Conservation (phyloP, 768 basidiomycete genomes). For the Psilocybe tampanensis region DNA sequence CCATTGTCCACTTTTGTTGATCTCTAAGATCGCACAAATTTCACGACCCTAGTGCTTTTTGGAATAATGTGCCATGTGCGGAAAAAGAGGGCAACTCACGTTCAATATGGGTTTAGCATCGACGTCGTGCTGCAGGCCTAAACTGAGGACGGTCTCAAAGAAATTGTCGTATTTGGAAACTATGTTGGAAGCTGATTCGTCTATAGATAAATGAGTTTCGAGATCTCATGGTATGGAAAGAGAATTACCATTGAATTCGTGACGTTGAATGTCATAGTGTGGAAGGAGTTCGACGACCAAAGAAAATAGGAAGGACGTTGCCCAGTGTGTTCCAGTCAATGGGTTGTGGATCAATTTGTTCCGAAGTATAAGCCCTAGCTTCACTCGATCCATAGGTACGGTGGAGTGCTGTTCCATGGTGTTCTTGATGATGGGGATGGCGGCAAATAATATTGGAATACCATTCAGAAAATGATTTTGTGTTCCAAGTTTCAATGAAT, state of each 20-base stretch:
- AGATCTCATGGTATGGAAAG: background rate
- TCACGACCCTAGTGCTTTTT: conserved; percentile 64
- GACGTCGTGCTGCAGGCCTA: conserved; percentile 59
- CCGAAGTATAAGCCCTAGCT: conserved; percentile 67
- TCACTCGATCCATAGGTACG: conserved; percentile 11
- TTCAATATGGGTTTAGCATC: conserved; percentile 78
- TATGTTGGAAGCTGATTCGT: conserved; percentile 43
- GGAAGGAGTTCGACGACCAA: conserved; percentile 70
- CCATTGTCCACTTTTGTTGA: conserved; percentile 68
- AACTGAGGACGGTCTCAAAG: conserved; percentile 56
- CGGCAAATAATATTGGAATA: conserved; percentile 65
- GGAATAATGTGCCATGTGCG: background rate
- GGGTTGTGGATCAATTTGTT: conserved; percentile 67
- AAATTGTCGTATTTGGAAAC: conserved; percentile 71
- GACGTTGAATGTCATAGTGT: conserved; percentile 44
- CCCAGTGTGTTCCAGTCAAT: conserved; percentile 66
- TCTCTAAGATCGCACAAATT: conserved; percentile 53
- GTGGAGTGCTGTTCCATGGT: conserved; percentile 4
- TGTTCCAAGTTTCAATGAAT: conserved; percentile 82
- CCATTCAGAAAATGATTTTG: conserved; percentile 81
- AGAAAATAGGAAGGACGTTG: conserved; percentile 72
- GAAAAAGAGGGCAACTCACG: conserved; percentile 47
- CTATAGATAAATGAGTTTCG: conserved; percentile 28
- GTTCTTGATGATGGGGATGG: conserved; percentile 40
- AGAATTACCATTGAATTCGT: conserved; percentile 47